A percentile compares a stretch with the other conserved stretches of the same genome.
Conservation (phyloP, 2,329 filamentous ascomycete genomes). For the Pestalotiopsis sp. region DNA sequence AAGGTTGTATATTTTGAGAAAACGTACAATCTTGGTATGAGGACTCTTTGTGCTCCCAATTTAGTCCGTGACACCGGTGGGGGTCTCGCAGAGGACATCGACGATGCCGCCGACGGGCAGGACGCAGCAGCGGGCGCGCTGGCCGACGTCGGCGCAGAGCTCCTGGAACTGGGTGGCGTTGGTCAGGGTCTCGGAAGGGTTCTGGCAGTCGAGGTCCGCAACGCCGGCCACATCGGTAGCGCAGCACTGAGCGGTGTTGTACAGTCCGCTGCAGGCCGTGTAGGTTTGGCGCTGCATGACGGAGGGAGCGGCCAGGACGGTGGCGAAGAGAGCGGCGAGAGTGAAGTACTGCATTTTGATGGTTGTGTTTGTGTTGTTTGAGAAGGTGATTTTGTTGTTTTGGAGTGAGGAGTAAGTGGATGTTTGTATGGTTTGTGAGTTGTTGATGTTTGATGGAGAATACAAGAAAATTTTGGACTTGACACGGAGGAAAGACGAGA, state of each 20-base stretch:
- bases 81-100: slow-evolving; percentile 15
- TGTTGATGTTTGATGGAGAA: neutral
- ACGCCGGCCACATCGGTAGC: slow-evolving; percentile 58
- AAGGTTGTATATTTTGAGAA: too few relatives aligned
- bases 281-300: slow-evolving; percentile 29
- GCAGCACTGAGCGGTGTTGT: slow-evolving; percentile 57
- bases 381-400: neutral
- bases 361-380: neutral
- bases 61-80: slow-evolving; percentile 12
- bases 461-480: neutral
- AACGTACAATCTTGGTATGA: too few relatives aligned
- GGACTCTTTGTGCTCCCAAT: neutral
- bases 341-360: slow-evolving; percentile 15
- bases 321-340: slow-evolving; percentile 12
- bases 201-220: slow-evolving; percentile 48
- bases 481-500: neutral
- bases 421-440: neutral
- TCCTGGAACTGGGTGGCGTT: slow-evolving; percentile 44
- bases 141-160: slow-evolving; percentile 43
- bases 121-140: slow-evolving; percentile 54
- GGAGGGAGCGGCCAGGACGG: slow-evolving; percentile 13
- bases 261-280: slow-evolving; percentile 44
- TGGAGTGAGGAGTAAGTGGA: neutral
- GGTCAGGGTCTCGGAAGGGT: slow-evolving; percentile 41
- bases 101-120: slow-evolving; percentile 46